Base-by-base conservation (phyloP, 2,329 filamentous ascomycete genomes). In the Aureobasidium sp. region DNA sequence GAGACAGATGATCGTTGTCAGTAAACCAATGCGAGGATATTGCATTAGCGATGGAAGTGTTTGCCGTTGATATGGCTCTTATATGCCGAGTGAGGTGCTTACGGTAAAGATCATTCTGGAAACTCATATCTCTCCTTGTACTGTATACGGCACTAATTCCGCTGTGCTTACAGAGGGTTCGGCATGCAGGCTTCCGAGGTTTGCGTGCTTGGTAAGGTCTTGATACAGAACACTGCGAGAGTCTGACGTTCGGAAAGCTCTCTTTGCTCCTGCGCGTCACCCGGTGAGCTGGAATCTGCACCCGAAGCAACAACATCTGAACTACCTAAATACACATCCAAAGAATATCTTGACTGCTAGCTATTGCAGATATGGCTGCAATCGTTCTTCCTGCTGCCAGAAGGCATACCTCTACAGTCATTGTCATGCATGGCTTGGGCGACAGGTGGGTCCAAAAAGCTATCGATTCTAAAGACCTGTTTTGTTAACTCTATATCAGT, bases 361-460 rank as follows among this genome's bases (percentile, higher is more conserved):
- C 2, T 44, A 8, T 31, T 29, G 17, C 19, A 17, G 19, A 42
- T 14, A 58, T 76, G 65, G 77, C 79, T 62, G 78, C 78, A 12
- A 79, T 94, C 60, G 81, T 94, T 22, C 86, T 96, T 64, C 90
- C 90, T 31, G 90, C 92, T 44, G 78, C 89, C 37, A 89, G 84
- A 72, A 85, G 85, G 71, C 94, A 97, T 77, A 97, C 94, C 40
- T 91, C 91, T 27, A 97, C 93, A 3, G 88, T 97, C 69, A 97
- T 99, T 70, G 91, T 97, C 76, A 82, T 90, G 58, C 94, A 99
- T 74, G 94, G 94, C 15, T 80, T 99, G 42, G 94, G 94, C 65
- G 94, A 97, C 73, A 88, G 81, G 75, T 75, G 68, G 66, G 62
- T n/a, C 62, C 8, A 29, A 60, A 60, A 14, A 61, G 35, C 33